Percentiles rank a stretch among this genome's conserved stretches.
Evolutionary conservation across 345 rosid species (phyloP).

Genomic region (Eucalyptus albens): DNA sequence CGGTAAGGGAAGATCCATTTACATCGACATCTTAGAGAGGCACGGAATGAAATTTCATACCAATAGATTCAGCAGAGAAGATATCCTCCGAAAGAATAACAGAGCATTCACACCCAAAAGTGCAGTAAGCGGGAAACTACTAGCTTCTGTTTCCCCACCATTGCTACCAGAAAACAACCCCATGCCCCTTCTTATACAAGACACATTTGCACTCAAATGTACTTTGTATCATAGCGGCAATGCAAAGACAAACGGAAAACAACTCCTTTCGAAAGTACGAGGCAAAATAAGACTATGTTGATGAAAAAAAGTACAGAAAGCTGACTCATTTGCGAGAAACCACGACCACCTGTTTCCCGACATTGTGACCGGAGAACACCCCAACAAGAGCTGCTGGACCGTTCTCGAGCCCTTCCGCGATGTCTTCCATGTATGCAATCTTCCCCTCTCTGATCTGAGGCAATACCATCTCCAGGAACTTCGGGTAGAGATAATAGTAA

Average conservation of each 20-base stretch:
- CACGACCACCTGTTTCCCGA: constrained; percentile 14
- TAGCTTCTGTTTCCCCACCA: too few relatives aligned
- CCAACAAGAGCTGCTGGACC: constrained; percentile 13
- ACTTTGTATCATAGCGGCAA: background rate
- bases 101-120: too few relatives aligned
- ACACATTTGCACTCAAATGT: background rate
- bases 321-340: constrained; percentile 6
- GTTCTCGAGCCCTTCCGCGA: constrained; percentile 5
- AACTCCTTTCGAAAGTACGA: background rate
- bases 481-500: constrained; percentile 2
- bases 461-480: constrained; percentile 4
- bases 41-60: too few relatives aligned
- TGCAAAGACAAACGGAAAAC: too few relatives aligned
- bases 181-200: too few relatives aligned
- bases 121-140: too few relatives aligned
- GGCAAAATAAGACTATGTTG: background rate
- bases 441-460: constrained; percentile 10
- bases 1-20: background rate
- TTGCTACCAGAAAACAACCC: too few relatives aligned
- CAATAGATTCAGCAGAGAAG: too few relatives aligned
- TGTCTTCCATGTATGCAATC: constrained; percentile 10
- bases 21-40: background rate
- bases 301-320: background rate
- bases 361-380: constrained; percentile 9
- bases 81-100: too few relatives aligned